Percentiles rank a stretch among this genome's conserved stretches.
phyloP scores from a whole-genome alignment of 768 basidiomycete genomes.

The Sarcodon aspratus region DNA sequence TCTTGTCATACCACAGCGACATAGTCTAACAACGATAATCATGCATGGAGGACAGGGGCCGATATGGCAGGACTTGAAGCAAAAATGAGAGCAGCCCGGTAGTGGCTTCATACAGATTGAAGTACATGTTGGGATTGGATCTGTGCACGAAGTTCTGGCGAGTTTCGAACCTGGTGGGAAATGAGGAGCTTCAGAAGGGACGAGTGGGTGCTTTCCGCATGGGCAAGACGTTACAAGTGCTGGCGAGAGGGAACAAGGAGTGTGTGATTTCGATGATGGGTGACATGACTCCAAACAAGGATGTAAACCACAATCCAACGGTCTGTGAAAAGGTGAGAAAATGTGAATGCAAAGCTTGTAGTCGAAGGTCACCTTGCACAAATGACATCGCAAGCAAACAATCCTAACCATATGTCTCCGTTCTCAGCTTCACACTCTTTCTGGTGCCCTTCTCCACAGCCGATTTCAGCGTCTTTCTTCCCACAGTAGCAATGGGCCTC shows the following conservation, averaged over 20 bases:
- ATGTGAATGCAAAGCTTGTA: not conserved
- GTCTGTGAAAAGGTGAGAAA: conserved; percentile 21
- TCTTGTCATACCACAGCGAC: conserved; percentile 73
- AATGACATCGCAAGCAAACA: conserved; percentile 42
- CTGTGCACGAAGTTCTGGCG: conserved; percentile 39
- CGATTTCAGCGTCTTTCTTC: conserved; percentile 39
- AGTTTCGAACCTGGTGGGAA: conserved; percentile 29
- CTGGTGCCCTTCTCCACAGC: conserved; percentile 55
- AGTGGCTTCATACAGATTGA: conserved; percentile 56
- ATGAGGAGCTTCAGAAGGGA: conserved; percentile 19
- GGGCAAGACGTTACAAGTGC: conserved; percentile 61
- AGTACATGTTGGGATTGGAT: conserved; percentile 73
- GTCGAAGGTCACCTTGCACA: conserved; percentile 42
- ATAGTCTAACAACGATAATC: conserved; percentile 60
- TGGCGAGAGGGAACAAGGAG: conserved; percentile 68
- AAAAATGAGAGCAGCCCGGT: conserved; percentile 62
- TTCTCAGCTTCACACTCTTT: conserved; percentile 27
- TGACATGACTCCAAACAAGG: conserved; percentile 69
- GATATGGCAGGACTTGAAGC: conserved; percentile 58
- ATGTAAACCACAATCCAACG: conserved; percentile 73
- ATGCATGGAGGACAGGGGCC: conserved; percentile 76
- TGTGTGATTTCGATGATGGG: conserved; percentile 45
- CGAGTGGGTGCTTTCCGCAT: conserved; percentile 59
- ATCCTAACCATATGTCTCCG: conserved; percentile 50
- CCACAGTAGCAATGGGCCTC: conserved; percentile 73